A percentile compares a stretch with the other conserved stretches of the same genome.
phyloP scores from a whole-genome alignment of 371 early-diverging fungal genomes.

The Apophysomyces elegans region DNA sequence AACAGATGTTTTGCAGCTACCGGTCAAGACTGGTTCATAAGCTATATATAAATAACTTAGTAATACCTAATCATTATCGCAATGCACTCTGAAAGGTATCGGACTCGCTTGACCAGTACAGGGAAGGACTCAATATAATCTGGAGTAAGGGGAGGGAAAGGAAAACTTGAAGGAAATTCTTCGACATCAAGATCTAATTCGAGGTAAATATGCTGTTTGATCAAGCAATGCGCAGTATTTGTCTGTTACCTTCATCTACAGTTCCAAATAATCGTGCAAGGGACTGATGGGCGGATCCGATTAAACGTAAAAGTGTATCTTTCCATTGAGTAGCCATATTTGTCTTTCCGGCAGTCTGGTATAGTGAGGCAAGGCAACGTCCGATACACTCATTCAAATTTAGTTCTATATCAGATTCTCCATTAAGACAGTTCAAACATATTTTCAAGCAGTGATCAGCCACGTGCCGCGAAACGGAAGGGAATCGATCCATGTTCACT shows the following conservation, averaged over 20 bases:
- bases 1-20: slow-evolving; percentile 32
- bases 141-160: slow-evolving; percentile 29
- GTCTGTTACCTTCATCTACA: slow-evolving; percentile 60
- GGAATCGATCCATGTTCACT: slow-evolving; percentile 52
- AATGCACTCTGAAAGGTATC: slow-evolving; percentile 39
- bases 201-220: too few relatives aligned
- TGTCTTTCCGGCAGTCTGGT: slow-evolving; percentile 49
- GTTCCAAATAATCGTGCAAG: slow-evolving; percentile 58
- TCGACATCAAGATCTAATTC: slow-evolving; percentile 26
- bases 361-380: slow-evolving; percentile 49
- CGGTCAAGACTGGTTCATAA: neutral
- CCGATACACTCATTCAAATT: slow-evolving; percentile 40
- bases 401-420: slow-evolving; percentile 36
- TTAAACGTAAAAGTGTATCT: slow-evolving; percentile 40
- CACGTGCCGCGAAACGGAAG: slow-evolving; percentile 58
- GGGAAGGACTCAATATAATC: slow-evolving; percentile 52
- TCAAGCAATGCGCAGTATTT: too few relatives aligned
- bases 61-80: slow-evolving; percentile 43
- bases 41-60: neutral
- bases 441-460: slow-evolving; percentile 54
- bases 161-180: slow-evolving; percentile 28
- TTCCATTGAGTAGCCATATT: slow-evolving; percentile 55
- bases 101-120: slow-evolving; percentile 38
- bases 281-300: slow-evolving; percentile 56
- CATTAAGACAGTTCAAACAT: slow-evolving; percentile 58